Evolutionary conservation across 495 filamentous ascomycete genomes (phyloP), one percentile per base, ranked within the genome.

Genomic region (Hypoxylon fuscum): DNA sequence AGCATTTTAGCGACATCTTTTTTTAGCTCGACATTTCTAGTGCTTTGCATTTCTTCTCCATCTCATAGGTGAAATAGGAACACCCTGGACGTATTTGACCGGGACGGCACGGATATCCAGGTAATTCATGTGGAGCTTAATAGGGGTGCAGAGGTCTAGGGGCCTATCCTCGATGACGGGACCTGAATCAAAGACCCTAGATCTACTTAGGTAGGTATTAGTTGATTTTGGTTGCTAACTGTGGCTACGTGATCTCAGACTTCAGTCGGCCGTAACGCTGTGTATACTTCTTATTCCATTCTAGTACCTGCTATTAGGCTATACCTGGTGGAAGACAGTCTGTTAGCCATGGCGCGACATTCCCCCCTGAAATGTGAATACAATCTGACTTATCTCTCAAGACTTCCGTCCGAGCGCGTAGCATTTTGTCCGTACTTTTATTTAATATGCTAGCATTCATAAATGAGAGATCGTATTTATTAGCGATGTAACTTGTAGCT

Each of bases 101-200:
- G 11, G 42, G 21, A 21, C 25, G 25, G 42, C 21, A 40, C 37
- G 9, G 23, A 17, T 40, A 34, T 52, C 5, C 25, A 23, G 6
- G 18, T 15, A 21, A 29, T 31, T 18, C 29, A 47, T 17, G 34
- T 48, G 54, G 54, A 49, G 34, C 22, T 49, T 20, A 22, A 29
- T 48, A 49, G 7, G 54, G 54, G 32, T 48, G 27, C 31, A 22
- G 25, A 21, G 17, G 12, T 46, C 53, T 35, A 35, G 18, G 27
- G 22, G 23, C 25, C 15, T 35, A 18, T 25, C 14, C n/a, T 45
- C 42, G 32, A 20, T 32, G 42, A 38, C 22, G 21, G 34, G 20
- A 18, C 27, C 38, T 55, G 15, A 46, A 22, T 18, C 41, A 45
- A 35, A 25, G 41, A 35, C 42, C 40, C 52, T 46, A 21, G 40